Conservation (phyloP, 169 alveolate species). For the Plasmodium coatneyi region DNA sequence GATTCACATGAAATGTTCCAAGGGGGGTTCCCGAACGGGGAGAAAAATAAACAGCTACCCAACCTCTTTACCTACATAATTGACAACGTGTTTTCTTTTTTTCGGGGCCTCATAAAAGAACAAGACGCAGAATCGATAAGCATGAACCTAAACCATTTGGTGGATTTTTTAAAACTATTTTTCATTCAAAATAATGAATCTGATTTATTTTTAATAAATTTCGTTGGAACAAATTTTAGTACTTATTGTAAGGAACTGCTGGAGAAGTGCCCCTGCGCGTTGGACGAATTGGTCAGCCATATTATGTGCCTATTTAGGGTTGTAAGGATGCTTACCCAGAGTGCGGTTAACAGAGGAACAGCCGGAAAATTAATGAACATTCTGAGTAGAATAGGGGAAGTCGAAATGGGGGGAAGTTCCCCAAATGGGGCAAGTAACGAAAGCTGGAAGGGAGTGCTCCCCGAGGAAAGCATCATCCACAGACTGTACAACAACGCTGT, state of each 20-base stretch:
- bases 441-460: neutral
- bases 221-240: neutral
- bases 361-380: neutral
- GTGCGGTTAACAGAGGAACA: neutral
- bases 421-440: neutral
- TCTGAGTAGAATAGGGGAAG: neutral
- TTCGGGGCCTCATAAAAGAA: conserved; percentile 6
- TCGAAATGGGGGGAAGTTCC: neutral
- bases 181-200: conserved; percentile 13
- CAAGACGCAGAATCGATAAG: conserved; percentile 45
- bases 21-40: neutral
- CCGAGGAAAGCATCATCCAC: neutral
- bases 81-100: conserved; percentile 27
- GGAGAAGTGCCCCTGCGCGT: conserved; percentile 25
- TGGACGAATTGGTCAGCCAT: conserved; percentile 26
- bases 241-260: conserved; percentile 17
- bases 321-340: conserved; percentile 1
- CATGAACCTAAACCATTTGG: conserved; percentile 5
- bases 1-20: neutral
- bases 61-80: conserved; percentile 37
- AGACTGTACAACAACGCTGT: conserved; percentile 15
- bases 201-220: conserved; percentile 34
- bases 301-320: conserved; percentile 24
- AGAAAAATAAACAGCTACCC: neutral
- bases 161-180: conserved; percentile 25